Conservation (phyloP, 306 rosid species). For the Abrus precatorius region DNA sequence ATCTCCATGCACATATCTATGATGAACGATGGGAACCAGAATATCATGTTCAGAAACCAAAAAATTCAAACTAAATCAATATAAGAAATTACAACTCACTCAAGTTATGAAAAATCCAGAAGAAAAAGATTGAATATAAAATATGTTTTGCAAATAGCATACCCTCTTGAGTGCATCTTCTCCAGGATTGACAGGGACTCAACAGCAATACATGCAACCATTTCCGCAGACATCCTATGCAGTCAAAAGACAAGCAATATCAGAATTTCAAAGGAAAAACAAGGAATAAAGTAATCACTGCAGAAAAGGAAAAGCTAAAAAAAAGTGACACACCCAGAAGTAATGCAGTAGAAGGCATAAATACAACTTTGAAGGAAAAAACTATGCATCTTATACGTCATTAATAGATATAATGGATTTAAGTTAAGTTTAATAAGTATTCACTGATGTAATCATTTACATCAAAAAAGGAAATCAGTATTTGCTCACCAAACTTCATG, state of each 20-base stretch:
- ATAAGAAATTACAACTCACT: neutral
- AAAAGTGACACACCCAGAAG: neutral
- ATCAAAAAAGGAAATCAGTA: conserved; percentile 8
- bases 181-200: conserved; percentile 94
- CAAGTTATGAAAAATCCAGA: conserved; percentile 2
- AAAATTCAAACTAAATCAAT: neutral
- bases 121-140: conserved; percentile 15
- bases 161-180: conserved; percentile 96
- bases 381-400: neutral
- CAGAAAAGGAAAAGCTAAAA: neutral
- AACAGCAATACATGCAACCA: conserved; percentile 96
- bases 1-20: conserved; percentile 97
- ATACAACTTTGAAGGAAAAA: neutral
- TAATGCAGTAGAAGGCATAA: neutral
- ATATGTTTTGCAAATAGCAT: conserved; percentile 41
- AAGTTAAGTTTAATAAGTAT: conserved; percentile 3
- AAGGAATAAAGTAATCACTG: conserved; percentile 23
- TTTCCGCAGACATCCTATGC: conserved; percentile 88
- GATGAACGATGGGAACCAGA: conserved; percentile 30
- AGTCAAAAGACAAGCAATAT: conserved; percentile 18
- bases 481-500: conserved; percentile 4
- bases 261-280: conserved; percentile 17
- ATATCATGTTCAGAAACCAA: conserved; percentile 19
- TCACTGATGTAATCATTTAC: conserved; percentile 11
- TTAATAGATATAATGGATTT: conserved; percentile 4